These are phyloP conservation scores for Neoscytalidium dimidiatum DNA, from an alignment of 2,329 filamentous ascomycete genomes.

Conservation along the genomic window DNA sequence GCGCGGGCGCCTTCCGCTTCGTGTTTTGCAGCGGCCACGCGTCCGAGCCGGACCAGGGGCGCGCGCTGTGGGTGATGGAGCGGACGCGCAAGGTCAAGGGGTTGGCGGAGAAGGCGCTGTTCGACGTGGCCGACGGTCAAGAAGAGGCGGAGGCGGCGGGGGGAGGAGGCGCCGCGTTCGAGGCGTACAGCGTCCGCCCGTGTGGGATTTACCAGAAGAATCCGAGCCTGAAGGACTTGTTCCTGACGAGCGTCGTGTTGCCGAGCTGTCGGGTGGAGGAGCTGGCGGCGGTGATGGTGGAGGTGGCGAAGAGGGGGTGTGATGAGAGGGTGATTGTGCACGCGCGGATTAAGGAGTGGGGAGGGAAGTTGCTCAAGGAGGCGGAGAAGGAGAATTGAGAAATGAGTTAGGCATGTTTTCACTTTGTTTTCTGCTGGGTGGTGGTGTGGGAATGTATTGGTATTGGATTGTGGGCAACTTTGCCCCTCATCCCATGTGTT, in stretches of 20 bases:
- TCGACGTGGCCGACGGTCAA: background rate
- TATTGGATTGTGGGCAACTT: background rate
- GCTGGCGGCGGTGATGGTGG: slow-evolving; percentile 1
- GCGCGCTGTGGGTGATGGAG: background rate
- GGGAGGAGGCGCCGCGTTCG: background rate
- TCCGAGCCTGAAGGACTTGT: background rate
- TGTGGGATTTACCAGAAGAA: slow-evolving; percentile 2
- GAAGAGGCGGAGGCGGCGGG: background rate
- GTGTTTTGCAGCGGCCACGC: background rate
- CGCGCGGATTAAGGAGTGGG: background rate
- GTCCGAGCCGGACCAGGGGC: background rate
- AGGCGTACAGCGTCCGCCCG: background rate
- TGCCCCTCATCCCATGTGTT: no score
- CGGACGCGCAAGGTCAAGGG: slow-evolving; percentile 2
- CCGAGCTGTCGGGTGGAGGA: slow-evolving; percentile 7
- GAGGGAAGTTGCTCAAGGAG: background rate
- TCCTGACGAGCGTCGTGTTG: background rate
- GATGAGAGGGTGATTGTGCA: background rate
- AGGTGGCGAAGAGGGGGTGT: background rate
- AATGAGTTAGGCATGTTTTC: background rate
- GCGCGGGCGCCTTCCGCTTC: background rate
- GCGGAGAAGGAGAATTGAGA: background rate
- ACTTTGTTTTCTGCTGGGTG: background rate
- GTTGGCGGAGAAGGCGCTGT: background rate
- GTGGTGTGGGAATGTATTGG: background rate